Conservation (phyloP, 2,329 filamentous ascomycete species). For the Ceratocystis eucalypticola region DNA sequence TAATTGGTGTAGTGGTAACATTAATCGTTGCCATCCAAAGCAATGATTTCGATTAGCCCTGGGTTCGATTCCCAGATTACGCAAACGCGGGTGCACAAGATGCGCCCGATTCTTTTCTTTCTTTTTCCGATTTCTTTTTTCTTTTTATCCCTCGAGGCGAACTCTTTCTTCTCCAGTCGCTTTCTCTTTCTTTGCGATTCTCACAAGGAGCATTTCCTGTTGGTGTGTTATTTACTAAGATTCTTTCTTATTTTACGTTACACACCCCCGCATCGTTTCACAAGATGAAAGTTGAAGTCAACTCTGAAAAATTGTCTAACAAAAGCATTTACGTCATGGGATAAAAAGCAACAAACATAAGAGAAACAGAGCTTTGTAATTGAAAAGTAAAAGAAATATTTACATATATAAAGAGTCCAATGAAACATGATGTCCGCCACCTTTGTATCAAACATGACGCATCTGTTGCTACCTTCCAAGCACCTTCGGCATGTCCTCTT, state of each 20-base stretch:
- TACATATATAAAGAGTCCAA: neutral
- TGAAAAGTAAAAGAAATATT: neutral
- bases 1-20: conserved; percentile 8
- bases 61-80: conserved; percentile 8
- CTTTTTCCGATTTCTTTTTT: neutral
- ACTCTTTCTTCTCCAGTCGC: neutral
- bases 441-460: too few relatives aligned
- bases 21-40: conserved; percentile 8
- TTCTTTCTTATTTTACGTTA: neutral
- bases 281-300: neutral
- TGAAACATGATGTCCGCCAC: neutral
- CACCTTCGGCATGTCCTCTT: too few relatives aligned
- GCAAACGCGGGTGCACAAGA: neutral
- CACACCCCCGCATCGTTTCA: neutral
- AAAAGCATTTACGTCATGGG: conserved; percentile 8
- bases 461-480: too few relatives aligned
- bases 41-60: conserved; percentile 9
- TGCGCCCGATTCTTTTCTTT: neutral
- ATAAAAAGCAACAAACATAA: neutral
- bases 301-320: neutral
- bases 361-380: neutral
- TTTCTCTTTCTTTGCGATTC: too few relatives aligned
- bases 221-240: neutral
- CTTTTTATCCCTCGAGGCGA: neutral
- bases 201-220: too few relatives aligned